A percentile compares a stretch with the other conserved stretches of the same genome.
phyloP scores from a whole-genome alignment of 2,329 filamentous ascomycete genomes.

The Fusarium sp. region DNA sequence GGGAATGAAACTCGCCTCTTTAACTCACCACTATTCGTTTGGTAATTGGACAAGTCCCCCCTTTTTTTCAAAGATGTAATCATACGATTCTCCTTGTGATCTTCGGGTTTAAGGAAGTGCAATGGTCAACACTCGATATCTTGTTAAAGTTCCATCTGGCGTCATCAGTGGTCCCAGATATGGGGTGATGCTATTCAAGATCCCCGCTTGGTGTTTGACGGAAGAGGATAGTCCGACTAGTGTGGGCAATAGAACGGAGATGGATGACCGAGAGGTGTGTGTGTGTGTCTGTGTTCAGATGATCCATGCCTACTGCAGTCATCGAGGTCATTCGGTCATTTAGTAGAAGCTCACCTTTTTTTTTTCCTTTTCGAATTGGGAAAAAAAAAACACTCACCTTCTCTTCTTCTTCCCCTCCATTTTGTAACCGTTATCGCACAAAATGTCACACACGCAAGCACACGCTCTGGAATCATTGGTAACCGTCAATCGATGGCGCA shows the following conservation, averaged over 20 bases:
- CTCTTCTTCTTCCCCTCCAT: not conserved
- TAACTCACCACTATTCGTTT: conserved; percentile 10
- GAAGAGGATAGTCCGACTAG: conserved; percentile 20
- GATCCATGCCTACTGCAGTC: conserved; percentile 17
- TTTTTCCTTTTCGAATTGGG: not conserved
- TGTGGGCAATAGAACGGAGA: conserved; percentile 13
- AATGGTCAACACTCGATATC: not conserved
- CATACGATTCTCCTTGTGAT: conserved; percentile 1
- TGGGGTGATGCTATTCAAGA: conserved; percentile 22
- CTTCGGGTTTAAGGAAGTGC: not conserved
- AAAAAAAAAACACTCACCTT: not conserved
- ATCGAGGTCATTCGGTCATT: not conserved
- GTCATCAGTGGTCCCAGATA: conserved; percentile 15
- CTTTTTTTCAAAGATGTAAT: not conserved
- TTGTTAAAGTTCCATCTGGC: not conserved
- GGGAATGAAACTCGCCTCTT: conserved; percentile 31
- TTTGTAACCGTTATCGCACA: not conserved
- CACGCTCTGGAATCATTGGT: not conserved
- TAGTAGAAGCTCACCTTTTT: not conserved
- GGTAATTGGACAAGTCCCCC: not conserved
- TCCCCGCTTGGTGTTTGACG: not conserved
- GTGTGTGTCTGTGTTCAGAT: not conserved
- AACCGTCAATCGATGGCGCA: conserved; percentile 26
- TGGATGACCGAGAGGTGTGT: not conserved
- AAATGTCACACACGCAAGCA: not conserved